A percentile compares a stretch with the other conserved stretches of the same genome.
Conservation (phyloP, 768 basidiomycete genomes). For the Kondoa subrosea region DNA sequence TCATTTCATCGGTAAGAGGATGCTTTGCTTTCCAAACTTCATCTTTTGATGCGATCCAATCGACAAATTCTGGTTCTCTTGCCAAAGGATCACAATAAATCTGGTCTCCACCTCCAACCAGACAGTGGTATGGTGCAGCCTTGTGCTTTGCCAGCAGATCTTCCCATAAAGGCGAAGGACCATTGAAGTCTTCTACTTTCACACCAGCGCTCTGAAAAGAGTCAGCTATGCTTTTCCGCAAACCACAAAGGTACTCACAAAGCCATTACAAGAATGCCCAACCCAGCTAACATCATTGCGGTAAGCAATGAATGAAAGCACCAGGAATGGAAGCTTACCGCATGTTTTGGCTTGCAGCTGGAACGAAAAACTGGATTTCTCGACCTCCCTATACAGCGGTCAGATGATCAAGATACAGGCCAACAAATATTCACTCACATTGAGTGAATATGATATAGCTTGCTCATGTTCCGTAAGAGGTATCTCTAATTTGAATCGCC, state of each 20-base stretch:
- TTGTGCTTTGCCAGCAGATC: conserved; percentile 74
- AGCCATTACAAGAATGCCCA: conserved; percentile 79
- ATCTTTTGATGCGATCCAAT: conserved; percentile 55
- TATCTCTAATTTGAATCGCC: conserved; percentile 74
- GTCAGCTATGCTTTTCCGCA: not conserved
- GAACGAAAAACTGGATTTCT: conserved; percentile 62
- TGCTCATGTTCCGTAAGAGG: conserved; percentile 57
- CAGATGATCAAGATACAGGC: not conserved
- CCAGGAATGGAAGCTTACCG: too few relatives aligned
- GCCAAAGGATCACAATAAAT: conserved; percentile 2
- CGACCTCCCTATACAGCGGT: not conserved
- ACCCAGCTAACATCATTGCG: too few relatives aligned
- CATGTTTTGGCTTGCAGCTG: conserved; percentile 64
- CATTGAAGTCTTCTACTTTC: conserved; percentile 43
- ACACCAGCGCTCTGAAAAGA: conserved; percentile 45
- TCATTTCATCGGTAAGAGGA: conserved; percentile 54
- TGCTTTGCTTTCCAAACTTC: conserved; percentile 44
- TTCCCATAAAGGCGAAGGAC: conserved; percentile 47
- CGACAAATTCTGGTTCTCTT: conserved; percentile 72
- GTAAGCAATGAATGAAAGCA: too few relatives aligned
- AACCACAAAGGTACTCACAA: conserved; percentile 29
- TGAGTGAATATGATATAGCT: conserved; percentile 61
- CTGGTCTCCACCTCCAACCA: conserved; percentile 56
- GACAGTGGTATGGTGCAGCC: conserved; percentile 64
- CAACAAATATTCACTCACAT: conserved; percentile 31